Evolutionary conservation across 106 monocot species (phyloP), one percentile per base, ranked within the genome.

Genomic region (Alisma plantagoaquatica): DNA sequence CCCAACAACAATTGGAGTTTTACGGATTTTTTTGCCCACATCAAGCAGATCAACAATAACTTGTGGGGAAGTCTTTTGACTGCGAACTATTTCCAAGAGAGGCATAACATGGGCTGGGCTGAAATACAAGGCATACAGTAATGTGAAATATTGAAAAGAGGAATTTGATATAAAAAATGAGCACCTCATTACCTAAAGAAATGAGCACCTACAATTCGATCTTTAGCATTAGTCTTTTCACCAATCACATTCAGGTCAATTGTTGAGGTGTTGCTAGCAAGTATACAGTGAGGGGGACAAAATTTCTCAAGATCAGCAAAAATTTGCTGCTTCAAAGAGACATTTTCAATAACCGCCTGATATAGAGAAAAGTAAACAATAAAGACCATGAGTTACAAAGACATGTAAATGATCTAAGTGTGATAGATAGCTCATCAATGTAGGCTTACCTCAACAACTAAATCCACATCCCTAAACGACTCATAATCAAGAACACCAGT

Each of bases 31-130:
- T 59, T 84, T 96, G 10, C 81, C 96, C 64, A 96, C 53, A 70
- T 84, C 84, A 32, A 96, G 70, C 27, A 96, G 63, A 62, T 89
- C 89, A 62, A 96, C 78, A 30, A 89, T 68, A 41, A 78, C 88
- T 73, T 96, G 96, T 28, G 96, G 78, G 56, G 96, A 89, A 31
- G 96, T 96, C 33, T 54, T 84, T 18, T 78, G 52, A 19, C 84
- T 78, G 30, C 88, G 88, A 12, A 96, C 96, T 67, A 96, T 84
- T 60, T 96, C 96, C 65, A 96, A 53, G 15, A 96, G 88, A 10
- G 96, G 96, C 96, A 96, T 96, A 31, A 96, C 59, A 56, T 96
- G 96, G 26, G 96, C 96, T 58, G 96, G 96, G 45, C 96, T 94
- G 72, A 14, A 48, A 5, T 53, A 66, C 15, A 64, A 45, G n/a